phyloP scores from a whole-genome alignment of 1,284 basidiomycete genomes.

The Inonotus obliquus region DNA sequence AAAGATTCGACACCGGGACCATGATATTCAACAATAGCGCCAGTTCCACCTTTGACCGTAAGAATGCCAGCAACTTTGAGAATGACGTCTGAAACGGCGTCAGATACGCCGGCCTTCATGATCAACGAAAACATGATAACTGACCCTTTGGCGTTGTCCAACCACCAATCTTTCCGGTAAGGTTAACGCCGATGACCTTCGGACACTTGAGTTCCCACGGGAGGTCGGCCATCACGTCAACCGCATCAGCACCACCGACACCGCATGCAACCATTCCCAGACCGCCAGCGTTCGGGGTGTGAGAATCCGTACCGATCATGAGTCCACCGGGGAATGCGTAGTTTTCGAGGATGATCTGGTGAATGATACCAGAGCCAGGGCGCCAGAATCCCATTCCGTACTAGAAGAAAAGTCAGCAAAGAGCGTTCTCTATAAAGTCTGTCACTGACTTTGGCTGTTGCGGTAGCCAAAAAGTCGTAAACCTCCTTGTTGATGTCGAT shows the following conservation, averaged over 20 bases:
- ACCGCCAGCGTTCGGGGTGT: conserved; percentile 99
- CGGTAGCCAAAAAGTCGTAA: conserved; percentile 98
- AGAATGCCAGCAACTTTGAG: conserved; percentile 97
- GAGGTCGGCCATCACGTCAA: conserved; percentile 96
- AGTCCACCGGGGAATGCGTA: conserved; percentile 98
- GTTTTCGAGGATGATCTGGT: conserved; percentile 98
- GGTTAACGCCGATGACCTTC: conserved; percentile 97
- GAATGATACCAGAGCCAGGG: conserved; percentile 97
- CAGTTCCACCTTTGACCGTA: conserved; percentile 97
- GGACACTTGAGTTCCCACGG: conserved; percentile 99
- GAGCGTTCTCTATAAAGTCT: too few species aligned
- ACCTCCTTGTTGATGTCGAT: conserved; percentile 98
- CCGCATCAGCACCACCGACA: conserved; percentile 99
- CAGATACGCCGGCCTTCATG: conserved; percentile 7
- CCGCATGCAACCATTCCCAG: conserved; percentile 98
- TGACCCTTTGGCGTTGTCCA: conserved; percentile 97
- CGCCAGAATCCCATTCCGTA: conserved; percentile 99
- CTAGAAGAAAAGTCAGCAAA: conserved; percentile 32
- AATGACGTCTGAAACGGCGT: conserved; percentile 68
- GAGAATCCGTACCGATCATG: conserved; percentile 99
- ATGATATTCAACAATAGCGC: conserved; percentile 94
- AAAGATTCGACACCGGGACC: conserved; percentile 94
- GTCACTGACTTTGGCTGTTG: conserved; percentile 78
- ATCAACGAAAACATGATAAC: conserved; percentile 20
- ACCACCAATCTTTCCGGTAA: conserved; percentile 91